Evolutionary conservation across 768 basidiomycete species (phyloP), one percentile per base, ranked within the genome.

Genomic region (Boletus rubroflammeus): DNA sequence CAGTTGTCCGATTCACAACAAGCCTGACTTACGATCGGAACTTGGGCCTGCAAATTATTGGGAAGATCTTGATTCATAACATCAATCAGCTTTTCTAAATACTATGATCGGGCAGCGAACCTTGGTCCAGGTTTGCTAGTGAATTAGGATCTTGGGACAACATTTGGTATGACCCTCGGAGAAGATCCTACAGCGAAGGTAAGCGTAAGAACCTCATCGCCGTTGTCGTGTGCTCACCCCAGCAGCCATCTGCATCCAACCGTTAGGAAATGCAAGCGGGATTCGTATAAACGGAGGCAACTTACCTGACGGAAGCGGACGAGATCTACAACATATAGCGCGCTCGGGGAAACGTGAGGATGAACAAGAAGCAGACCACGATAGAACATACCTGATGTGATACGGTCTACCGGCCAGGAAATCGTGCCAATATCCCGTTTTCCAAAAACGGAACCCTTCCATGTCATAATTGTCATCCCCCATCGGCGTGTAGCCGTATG

Each of bases 381-480:
- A 35, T 17, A 56, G 31, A 57, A 60, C 80, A 25, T 58, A 92
- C 92, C 91, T 94, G 71, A 99, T 99, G 65, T 98, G 97, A 73
- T 99, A 98, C 11, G 93, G 90, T 51, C 76, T 75, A 1, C 90
- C 95, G 43, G 79, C 75, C 50, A 98, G 74, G 64, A 90, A 92
- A 23, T 98, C 88, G 60, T 81, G 85, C 97, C 96, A 94, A 63
- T 94, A 95, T 0, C 94, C 97, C 0, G 86, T 89, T 74, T 98
- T 98, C 97, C 97, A 99, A 76, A 99, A 99, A 28, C 97, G 78
- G 76, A 94, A 99, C 0, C 95, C 94, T 68, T 98, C 97, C 88
- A 98, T 97, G 31, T 95, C 97, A 23, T 75, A 71, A 58, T 96
- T 90, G 62, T 96, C 92, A 62, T 96, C 85, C 2, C 97, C 97